Conservation (phyloP, 441 rosid genomes). For the Bocquillonia castaneifolia region DNA sequence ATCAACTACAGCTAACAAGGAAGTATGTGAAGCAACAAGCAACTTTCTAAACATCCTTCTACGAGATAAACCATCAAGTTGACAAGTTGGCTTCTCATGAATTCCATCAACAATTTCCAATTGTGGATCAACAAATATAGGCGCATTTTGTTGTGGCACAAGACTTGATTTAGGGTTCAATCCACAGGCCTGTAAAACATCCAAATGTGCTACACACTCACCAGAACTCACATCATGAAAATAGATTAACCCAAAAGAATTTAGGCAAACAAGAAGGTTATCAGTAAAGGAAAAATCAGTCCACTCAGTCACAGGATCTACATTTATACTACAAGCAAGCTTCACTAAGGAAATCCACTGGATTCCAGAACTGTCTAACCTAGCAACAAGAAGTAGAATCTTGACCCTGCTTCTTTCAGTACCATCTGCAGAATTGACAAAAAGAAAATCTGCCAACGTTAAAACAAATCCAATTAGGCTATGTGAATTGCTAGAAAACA, state of each 20-base stretch:
- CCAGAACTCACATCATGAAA: constrained; percentile 67
- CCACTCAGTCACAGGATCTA: constrained; percentile 50
- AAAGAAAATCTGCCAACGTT: constrained; percentile 37
- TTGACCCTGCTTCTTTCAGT: constrained; percentile 33
- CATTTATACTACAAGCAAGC: constrained; percentile 41
- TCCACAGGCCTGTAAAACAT: constrained; percentile 54
- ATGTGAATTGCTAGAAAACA: constrained; percentile 75
- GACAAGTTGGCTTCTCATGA: constrained; percentile 30
- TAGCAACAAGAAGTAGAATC: constrained; percentile 54
- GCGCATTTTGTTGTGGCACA: constrained; percentile 29
- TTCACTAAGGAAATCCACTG: constrained; percentile 79
- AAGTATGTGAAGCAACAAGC: constrained; percentile 60
- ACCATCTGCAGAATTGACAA: constrained; percentile 33
- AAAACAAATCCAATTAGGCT: constrained; percentile 74
- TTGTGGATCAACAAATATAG: constrained; percentile 31
- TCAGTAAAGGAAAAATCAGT: constrained; percentile 76
- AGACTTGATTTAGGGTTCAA: constrained; percentile 33
- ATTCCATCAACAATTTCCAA: constrained; percentile 30
- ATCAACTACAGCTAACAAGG: constrained; percentile 80
- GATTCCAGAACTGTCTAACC: constrained; percentile 60
- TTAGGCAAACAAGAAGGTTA: constrained; percentile 80
- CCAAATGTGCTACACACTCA: constrained; percentile 50
- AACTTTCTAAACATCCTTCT: constrained; percentile 70
- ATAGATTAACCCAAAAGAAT: constrained; percentile 57
- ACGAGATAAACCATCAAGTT: constrained; percentile 24